Conservation (phyloP, 2,329 filamentous ascomycete species). For the Diaporthe sp. region DNA sequence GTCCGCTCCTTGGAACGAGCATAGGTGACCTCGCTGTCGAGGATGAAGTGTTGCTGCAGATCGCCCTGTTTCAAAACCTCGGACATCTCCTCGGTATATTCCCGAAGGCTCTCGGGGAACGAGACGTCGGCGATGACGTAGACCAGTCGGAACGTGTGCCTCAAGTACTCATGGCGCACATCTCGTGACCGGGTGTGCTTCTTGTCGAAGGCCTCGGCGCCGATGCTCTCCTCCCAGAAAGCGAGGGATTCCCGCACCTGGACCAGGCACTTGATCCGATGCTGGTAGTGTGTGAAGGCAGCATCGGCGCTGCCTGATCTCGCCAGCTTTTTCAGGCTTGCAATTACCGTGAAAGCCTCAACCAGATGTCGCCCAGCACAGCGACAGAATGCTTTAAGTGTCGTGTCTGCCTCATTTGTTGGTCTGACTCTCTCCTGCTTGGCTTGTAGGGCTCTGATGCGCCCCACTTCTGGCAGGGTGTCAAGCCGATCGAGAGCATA, state of each 20-base stretch:
- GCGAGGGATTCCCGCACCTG: slow-evolving; percentile 33
- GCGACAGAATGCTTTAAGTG: slow-evolving; percentile 32
- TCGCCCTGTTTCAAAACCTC: slow-evolving; percentile 9
- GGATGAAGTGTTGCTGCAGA: slow-evolving; percentile 23
- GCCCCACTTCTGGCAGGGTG: slow-evolving; percentile 25
- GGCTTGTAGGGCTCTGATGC: slow-evolving; percentile 29
- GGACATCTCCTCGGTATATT: slow-evolving; percentile 34
- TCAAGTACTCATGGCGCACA: slow-evolving; percentile 33
- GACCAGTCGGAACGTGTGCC: slow-evolving; percentile 29
- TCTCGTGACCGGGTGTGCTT: slow-evolving; percentile 24
- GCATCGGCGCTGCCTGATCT: not conserved
- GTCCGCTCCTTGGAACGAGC: slow-evolving; percentile 8
- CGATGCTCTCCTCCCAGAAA: slow-evolving; percentile 36
- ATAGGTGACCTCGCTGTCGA: slow-evolving; percentile 38
- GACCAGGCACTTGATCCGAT: slow-evolving; percentile 29
- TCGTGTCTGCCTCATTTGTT: slow-evolving; percentile 9
- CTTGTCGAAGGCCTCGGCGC: slow-evolving; percentile 32
- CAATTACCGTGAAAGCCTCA: slow-evolving; percentile 25
- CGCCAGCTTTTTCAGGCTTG: slow-evolving; percentile 8
- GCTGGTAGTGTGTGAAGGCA: slow-evolving; percentile 27
- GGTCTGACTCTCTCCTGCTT: slow-evolving; percentile 28
- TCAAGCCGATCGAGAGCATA: slow-evolving; percentile 30
- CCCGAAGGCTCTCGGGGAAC: slow-evolving; percentile 34
- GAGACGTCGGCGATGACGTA: slow-evolving; percentile 33
- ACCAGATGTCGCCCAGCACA: slow-evolving; percentile 35